These are phyloP conservation scores for Capronia epimyces DNA, from an alignment of 2,329 filamentous ascomycete genomes.

Conservation along the genomic window DNA sequence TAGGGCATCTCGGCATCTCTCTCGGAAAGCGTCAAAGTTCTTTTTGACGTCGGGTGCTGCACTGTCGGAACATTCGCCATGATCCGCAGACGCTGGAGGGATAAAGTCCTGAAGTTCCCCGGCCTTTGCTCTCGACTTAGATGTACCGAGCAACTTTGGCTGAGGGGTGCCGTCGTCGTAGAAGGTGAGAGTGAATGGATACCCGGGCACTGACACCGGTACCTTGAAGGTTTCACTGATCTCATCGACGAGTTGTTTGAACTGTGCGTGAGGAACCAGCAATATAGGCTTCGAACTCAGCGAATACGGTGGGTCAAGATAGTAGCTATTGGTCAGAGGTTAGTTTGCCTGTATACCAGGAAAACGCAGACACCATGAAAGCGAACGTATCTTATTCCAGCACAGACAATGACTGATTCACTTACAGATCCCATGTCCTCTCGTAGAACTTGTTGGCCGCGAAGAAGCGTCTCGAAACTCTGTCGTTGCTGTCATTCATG, in stretches of 20 bases:
- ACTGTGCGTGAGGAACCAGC: slow-evolving; percentile 62
- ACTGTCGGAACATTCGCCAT: slow-evolving; percentile 29
- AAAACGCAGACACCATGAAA: no score
- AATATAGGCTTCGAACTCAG: slow-evolving; percentile 52
- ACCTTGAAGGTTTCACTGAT: slow-evolving; percentile 57
- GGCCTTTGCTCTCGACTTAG: slow-evolving; percentile 44
- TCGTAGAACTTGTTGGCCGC: slow-evolving; percentile 44
- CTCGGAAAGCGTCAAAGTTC: slow-evolving; percentile 45
- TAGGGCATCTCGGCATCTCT: slow-evolving; percentile 50
- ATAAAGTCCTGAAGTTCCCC: slow-evolving; percentile 35
- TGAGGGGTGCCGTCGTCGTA: slow-evolving; percentile 54
- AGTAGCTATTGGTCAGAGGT: slow-evolving; percentile 52
- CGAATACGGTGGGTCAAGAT: slow-evolving; percentile 52
- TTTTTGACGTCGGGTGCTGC: slow-evolving; percentile 30
- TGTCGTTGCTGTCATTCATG: slow-evolving; percentile 33
- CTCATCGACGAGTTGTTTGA: slow-evolving; percentile 57
- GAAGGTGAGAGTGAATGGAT: slow-evolving; percentile 60
- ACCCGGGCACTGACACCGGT: slow-evolving; percentile 55
- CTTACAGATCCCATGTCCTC: slow-evolving; percentile 72
- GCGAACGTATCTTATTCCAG: no score
- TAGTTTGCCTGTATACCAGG: not conserved
- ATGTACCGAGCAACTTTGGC: slow-evolving; percentile 63
- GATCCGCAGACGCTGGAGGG: slow-evolving; percentile 28
- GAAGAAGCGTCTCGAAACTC: slow-evolving; percentile 39
- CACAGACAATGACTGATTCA: not conserved